A percentile compares a stretch with the other conserved stretches of the same genome.
Conservation (phyloP, 2,329 filamentous ascomycete species). For the Sclerotinia glacialis region DNA sequence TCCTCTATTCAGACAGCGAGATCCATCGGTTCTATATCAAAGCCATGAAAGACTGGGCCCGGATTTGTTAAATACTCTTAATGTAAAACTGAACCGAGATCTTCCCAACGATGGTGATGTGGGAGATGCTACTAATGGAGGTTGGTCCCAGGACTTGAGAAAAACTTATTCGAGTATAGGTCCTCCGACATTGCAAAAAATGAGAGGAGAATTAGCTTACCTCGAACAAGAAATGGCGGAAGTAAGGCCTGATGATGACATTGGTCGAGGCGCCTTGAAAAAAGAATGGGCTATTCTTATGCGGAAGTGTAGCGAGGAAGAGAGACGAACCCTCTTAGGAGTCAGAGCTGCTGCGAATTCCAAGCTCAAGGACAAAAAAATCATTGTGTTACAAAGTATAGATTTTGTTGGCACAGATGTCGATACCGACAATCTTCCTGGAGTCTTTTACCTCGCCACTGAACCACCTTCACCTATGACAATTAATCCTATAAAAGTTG, state of each 20-base stretch:
- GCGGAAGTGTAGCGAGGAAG: background rate
- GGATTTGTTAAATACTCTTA: background rate
- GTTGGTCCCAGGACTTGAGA: background rate
- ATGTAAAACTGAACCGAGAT: slow-evolving; percentile 6
- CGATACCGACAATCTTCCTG: slow-evolving; percentile 17
- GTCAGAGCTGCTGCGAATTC: background rate
- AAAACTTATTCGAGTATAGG: background rate
- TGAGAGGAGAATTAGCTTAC: background rate
- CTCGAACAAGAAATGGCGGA: background rate
- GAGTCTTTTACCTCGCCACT: slow-evolving; percentile 14
- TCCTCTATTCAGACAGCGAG: slow-evolving; percentile 10
- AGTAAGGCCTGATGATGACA: background rate
- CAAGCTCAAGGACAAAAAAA: background rate
- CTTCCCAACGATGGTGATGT: slow-evolving; percentile 7
- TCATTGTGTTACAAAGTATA: slow-evolving; percentile 9
- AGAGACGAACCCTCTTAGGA: background rate
- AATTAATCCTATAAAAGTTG: background rate
- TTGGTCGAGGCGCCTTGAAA: background rate
- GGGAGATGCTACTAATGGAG: background rate
- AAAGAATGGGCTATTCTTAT: slow-evolving; percentile 1
- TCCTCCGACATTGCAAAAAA: slow-evolving; percentile 1
- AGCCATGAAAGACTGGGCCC: background rate
- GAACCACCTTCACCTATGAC: background rate
- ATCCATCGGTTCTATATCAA: slow-evolving; percentile 17
- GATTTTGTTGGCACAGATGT: slow-evolving; percentile 7